A percentile compares a stretch with the other conserved stretches of the same genome.
Evolutionary conservation across 2,329 filamentous ascomycete genomes (phyloP).

Genomic region (Raffaelea ambrosiae): DNA sequence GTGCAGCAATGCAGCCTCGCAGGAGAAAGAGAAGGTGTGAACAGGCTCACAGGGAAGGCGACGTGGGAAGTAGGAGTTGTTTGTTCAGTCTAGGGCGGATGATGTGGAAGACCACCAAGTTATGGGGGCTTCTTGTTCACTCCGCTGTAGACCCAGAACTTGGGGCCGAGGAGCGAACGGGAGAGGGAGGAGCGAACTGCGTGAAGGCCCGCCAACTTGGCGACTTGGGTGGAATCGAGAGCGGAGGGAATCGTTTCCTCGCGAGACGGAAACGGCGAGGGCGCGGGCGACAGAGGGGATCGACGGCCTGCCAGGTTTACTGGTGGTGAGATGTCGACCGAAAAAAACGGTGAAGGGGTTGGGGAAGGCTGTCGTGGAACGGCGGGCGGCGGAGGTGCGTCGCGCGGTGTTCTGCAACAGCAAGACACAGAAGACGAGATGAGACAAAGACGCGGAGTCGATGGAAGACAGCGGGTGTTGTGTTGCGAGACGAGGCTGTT

Average conservation of each 20-base stretch:
- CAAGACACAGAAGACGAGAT: too few species aligned
- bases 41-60: background rate
- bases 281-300: background rate
- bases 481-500: too few species aligned
- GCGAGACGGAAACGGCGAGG: slow-evolving; percentile 3
- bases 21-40: background rate
- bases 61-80: too few species aligned
- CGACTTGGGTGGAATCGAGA: slow-evolving; percentile 9
- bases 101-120: slow-evolving; percentile 45
- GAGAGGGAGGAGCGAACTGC: slow-evolving; percentile 63
- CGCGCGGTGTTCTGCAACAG: too few species aligned
- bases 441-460: too few species aligned
- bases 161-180: slow-evolving; percentile 86
- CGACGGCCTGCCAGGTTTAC: background rate
- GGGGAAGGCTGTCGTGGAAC: background rate
- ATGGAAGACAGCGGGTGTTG: too few species aligned
- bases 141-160: slow-evolving; percentile 90
- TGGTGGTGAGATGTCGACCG: background rate
- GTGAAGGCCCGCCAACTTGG: slow-evolving; percentile 31
- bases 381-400: too few species aligned
- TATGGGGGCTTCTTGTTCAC: slow-evolving; percentile 97
- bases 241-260: slow-evolving; percentile 4
- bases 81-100: background rate
- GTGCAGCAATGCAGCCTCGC: slow-evolving; percentile 6
- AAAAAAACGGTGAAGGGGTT: background rate